Conservation (phyloP, 2,329 filamentous ascomycete genomes). For the Monilinia vaccinii-corymbosi region DNA sequence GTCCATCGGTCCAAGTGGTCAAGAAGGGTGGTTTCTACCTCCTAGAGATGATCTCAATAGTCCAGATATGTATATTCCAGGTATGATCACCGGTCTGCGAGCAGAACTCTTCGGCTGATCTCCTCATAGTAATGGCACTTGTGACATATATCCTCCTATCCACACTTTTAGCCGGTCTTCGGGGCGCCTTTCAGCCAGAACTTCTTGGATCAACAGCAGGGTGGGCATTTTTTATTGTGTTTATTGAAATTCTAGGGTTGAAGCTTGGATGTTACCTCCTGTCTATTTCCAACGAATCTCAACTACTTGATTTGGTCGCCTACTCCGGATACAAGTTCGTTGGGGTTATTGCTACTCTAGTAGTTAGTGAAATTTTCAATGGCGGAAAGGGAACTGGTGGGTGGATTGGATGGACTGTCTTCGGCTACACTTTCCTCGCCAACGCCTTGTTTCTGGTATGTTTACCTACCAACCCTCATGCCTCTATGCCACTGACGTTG, state of each 20-base stretch:
- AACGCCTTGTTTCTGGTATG: constrained; percentile 91
- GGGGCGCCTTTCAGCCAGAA: constrained; percentile 89
- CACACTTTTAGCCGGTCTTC: constrained; percentile 78
- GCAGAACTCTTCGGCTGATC: neutral
- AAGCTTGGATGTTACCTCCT: constrained; percentile 91
- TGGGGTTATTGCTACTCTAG: constrained; percentile 83
- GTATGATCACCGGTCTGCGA: neutral
- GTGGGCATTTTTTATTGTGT: constrained; percentile 71
- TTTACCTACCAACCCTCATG: constrained; percentile 13
- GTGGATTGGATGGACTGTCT: constrained; percentile 82
- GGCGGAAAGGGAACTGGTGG: constrained; percentile 74
- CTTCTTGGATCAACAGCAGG: constrained; percentile 76
- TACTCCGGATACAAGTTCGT: constrained; percentile 99
- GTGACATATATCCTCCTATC: constrained; percentile 96
- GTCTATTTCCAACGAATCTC: constrained; percentile 87
- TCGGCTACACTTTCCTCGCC: constrained; percentile 83
- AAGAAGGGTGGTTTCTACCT: constrained; percentile 73
- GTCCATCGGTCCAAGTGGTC: constrained; percentile 57
- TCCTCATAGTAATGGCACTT: constrained; percentile 68
- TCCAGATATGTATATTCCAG: constrained; percentile 97
- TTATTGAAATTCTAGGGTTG: constrained; percentile 80
- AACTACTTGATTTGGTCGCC: constrained; percentile 86
- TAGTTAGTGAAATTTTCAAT: constrained; percentile 68
- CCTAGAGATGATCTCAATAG: constrained; percentile 95
- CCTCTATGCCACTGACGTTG: neutral